A percentile compares a stretch with the other conserved stretches of the same genome.
phyloP scores from a whole-genome alignment of 2,329 filamentous ascomycete genomes.

The Pezicula neosporulosa region DNA sequence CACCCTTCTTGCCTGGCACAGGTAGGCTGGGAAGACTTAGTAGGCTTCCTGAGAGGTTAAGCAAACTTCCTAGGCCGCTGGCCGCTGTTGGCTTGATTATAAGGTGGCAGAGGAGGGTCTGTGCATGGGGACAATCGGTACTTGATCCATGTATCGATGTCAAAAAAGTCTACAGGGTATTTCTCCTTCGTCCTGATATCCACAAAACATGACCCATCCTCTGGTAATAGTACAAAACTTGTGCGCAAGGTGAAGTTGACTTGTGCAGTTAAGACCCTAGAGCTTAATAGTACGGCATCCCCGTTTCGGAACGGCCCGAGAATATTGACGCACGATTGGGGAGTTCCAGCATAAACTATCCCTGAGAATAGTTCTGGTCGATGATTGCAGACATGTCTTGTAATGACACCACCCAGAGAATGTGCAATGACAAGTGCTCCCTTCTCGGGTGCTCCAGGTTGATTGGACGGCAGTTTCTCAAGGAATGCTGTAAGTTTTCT shows the following conservation, averaged over 20 bases:
- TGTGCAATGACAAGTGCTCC: conserved; percentile 84
- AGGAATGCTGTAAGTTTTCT: conserved; percentile 70
- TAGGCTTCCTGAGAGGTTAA: conserved; percentile 24
- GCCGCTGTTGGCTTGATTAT: conserved; percentile 32
- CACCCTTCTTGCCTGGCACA: conserved; percentile 22
- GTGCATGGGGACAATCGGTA: conserved; percentile 78
- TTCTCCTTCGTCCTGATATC: conserved; percentile 71
- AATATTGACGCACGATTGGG: conserved; percentile 86
- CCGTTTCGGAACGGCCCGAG: conserved; percentile 85
- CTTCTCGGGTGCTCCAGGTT: conserved; percentile 47
- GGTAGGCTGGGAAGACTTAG: conserved; percentile 27
- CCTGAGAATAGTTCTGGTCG: conserved; percentile 82
- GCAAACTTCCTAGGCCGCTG: conserved; percentile 34
- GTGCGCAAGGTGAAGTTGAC: conserved; percentile 92
- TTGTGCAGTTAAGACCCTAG: conserved; percentile 84
- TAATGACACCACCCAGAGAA: conserved; percentile 83
- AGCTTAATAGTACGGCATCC: conserved; percentile 87
- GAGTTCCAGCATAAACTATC: conserved; percentile 80
- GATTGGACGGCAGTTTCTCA: conserved; percentile 71
- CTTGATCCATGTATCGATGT: conserved; percentile 74
- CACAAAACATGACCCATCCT: conserved; percentile 84
- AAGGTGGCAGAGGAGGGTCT: conserved; percentile 58
- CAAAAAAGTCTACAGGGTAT: conserved; percentile 81
- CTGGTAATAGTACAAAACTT: conserved; percentile 78
- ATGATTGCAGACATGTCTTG: conserved; percentile 81